Evolutionary conservation across 139 green algal genomes (phyloP).

Genomic region (Microglena sp.): DNA sequence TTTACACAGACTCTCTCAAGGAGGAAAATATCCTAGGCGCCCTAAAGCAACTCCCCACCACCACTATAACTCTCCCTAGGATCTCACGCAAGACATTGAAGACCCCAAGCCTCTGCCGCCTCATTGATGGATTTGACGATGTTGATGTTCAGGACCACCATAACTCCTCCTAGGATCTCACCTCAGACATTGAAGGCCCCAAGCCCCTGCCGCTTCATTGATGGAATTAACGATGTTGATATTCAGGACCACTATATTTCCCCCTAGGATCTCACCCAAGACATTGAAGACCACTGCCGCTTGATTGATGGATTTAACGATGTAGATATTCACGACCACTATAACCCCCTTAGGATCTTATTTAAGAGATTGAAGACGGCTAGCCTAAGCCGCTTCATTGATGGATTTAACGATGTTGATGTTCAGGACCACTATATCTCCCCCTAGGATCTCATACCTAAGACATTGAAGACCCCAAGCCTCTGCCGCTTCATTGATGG

Average conservation of each 20-base stretch:
- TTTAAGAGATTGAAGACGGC: conserved; percentile 87
- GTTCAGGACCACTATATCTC: conserved; percentile 88
- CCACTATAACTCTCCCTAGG: no score
- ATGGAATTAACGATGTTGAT: conserved; percentile 73
- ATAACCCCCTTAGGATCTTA: no score
- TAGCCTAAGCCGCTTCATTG: conserved; percentile 75
- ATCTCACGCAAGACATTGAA: conserved; percentile 92
- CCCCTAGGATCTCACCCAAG: no score
- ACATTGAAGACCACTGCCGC: conserved; percentile 81
- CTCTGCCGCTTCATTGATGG: conserved; percentile 76
- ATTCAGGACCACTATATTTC: conserved; percentile 88
- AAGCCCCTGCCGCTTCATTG: conserved; percentile 77
- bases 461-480: conserved; percentile 91
- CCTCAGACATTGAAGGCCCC: conserved; percentile 92
- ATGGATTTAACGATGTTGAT: conserved; percentile 73
- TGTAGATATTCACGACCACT: conserved; percentile 80
- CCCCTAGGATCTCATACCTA: no score
- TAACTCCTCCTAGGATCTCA: no score
- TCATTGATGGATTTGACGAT: conserved; percentile 83
- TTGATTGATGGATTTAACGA: conserved; percentile 77
- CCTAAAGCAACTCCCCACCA: no score
- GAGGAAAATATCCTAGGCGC: no score
- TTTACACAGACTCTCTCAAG: no score
- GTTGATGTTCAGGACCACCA: conserved; percentile 75
- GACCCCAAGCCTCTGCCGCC: conserved; percentile 80